Evolutionary conservation across 2,329 filamentous ascomycete genomes (phyloP), one percentile per base, ranked within the genome.

Genomic region (Trichoderma sp.): DNA sequence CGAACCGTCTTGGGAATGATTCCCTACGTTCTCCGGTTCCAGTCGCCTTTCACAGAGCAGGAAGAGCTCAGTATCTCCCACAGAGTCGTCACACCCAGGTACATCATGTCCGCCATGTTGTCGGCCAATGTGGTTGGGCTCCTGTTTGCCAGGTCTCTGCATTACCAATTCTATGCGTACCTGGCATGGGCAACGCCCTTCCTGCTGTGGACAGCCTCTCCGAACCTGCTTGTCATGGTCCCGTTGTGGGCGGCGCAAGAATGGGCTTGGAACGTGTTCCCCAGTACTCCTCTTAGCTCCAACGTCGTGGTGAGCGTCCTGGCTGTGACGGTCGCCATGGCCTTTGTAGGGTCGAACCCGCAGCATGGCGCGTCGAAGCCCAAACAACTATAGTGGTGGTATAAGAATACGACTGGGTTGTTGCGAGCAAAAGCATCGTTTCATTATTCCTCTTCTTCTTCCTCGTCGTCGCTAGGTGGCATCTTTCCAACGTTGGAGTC

Each of bases 91-190:
- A 93, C 92, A 4, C 91, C 92, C 12, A 87, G 90, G 60, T 97
- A 94, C 83, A 89, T 96, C 78, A 89, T 94, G 87, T 95, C 93
- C 6, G 91, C 92, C 4, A 89, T 97, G 62, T 88, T 98, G 71
- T 91, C 92, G 12, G 93, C 94, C 77, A 93, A 95, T 79, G 87
- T 91, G 35, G 90, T 97, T 75, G 95, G 95, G 50, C 89, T 97
- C 85, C 88, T 98, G 64, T 97, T 95, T 82, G 95, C 95, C 31
- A 89, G 95, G 75, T 96, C 93, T 74, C 89, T 98, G 79, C 95
- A 98, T 86, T 98, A 98, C 87, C 95, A 98, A 82, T 98, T 98
- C 87, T 98, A 95, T 84, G 91, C 94, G 63, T 98, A 97, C 87
- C 89, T 97, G 76, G 94, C 93, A 33, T 98, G 95, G 95, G 90